Base-by-base conservation (phyloP, 352 stramenopile genomes). In the Blastocystis sp. region DNA sequence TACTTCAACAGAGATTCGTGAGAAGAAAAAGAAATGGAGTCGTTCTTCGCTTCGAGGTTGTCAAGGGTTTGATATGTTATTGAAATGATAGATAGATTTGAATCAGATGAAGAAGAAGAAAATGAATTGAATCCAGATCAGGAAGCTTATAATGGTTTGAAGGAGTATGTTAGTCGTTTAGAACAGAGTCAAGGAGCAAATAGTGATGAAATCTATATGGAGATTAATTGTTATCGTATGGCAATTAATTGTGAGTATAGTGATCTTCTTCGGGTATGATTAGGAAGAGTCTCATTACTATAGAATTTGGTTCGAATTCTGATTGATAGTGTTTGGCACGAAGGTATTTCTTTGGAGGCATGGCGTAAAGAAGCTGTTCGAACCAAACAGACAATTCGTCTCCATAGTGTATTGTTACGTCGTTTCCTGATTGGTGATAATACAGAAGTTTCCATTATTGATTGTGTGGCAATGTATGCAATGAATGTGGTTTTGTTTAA, bases 191-290 rank as follows among this genome's bases (percentile, higher is more conserved):
- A 83, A 5, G 71, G 71, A 19, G 42, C 43, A 24, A 63, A 63
- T 1, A 1, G 27, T 2, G 24, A 27, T n/a, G 71, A 83, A 35
- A 65, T 83, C 14, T 52, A 65, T 37, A 83, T 59, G 32, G 71
- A 83, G 29, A 83, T 83, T 49, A 83, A 83, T 37, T 83, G 71
- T 29, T 83, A 65, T 56, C 71, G 71, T 27, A 83, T 83, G 71
- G 51, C 42, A 21, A 42, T 57, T 35, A 83, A 83, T 32, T 83
- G 71, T 56, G 14, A 57, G 27, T 83, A 83, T 63, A 42, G 21
- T 29, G 71, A 83, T 63, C 63, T 83, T 32, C 51, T 83, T 52
- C 46, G 71, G n/a, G 54, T 61, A 61, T n/a, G 3, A 12, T 14
- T 46, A 46, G 39, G 12, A 12, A 61, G 54, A 61, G 54, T 32